These are phyloP conservation scores for Stentor coeruleus DNA, from an alignment of 73 alveolate genomes.

Conservation along the genomic window DNA sequence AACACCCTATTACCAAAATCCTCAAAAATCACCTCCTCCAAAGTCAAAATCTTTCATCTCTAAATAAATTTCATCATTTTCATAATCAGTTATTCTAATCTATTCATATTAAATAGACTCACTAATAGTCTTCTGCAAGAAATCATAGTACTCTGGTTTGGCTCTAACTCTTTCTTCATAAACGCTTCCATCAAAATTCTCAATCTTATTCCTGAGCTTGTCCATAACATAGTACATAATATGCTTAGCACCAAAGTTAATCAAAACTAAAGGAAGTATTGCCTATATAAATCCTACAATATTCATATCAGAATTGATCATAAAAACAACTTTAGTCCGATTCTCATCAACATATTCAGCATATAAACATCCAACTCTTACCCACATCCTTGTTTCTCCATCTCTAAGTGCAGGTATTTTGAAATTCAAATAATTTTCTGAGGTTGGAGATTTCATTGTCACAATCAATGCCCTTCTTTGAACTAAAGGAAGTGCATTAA, in stretches of 20 bases:
- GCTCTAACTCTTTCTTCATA: background rate
- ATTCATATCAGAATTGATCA: background rate
- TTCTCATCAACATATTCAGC: background rate
- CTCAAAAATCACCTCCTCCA: no score
- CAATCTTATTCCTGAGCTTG: background rate
- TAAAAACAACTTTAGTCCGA: background rate
- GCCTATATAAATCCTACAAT: background rate
- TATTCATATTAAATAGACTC: no score
- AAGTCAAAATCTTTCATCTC: no score
- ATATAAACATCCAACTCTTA: background rate
- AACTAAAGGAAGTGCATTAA: background rate
- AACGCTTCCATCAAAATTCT: background rate
- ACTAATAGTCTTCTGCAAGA: background rate
- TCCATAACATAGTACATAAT: background rate
- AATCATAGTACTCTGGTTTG: background rate
- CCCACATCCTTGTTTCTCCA: background rate
- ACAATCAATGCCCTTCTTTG: background rate
- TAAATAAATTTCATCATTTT: no score
- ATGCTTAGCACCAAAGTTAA: slow-evolving; percentile 3
- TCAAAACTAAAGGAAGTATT: background rate
- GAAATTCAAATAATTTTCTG: background rate
- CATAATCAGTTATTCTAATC: no score
- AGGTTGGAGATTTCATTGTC: background rate
- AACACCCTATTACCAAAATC: no score
- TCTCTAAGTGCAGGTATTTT: background rate